Evolutionary conservation across 2,329 filamentous ascomycete genomes (phyloP).

Genomic region (Colletotrichum sp.): DNA sequence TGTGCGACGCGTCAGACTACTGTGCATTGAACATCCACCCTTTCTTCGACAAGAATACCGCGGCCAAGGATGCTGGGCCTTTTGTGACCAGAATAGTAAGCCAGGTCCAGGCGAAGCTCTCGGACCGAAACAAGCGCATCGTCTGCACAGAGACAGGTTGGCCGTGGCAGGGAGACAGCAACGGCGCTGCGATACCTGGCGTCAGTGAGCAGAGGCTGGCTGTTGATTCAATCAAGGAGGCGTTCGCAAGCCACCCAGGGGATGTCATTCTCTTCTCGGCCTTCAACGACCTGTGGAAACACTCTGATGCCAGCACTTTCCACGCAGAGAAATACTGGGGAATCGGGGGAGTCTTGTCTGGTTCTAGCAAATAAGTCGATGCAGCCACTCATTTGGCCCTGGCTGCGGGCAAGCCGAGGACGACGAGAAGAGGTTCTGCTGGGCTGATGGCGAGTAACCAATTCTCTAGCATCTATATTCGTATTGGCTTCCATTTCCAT

Average conservation of each 20-base stretch:
- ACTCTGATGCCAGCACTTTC: conserved; percentile 64
- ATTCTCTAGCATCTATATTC: background rate
- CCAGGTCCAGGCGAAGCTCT: conserved; percentile 45
- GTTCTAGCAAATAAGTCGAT: conserved; percentile 18
- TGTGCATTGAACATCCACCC: conserved; percentile 84
- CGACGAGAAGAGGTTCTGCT: background rate
- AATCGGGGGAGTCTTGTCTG: conserved; percentile 42
- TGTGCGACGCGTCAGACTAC: conserved; percentile 79
- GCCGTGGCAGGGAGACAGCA: conserved; percentile 72
- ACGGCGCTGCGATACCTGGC: conserved; percentile 73
- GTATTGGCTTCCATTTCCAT: background rate
- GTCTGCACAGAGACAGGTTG: conserved; percentile 86
- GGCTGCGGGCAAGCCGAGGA: background rate
- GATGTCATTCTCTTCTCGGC: conserved; percentile 77
- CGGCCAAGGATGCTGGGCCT: conserved; percentile 64
- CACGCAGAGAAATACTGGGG: conserved; percentile 82
- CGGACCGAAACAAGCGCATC: conserved; percentile 58
- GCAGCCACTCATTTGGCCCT: background rate
- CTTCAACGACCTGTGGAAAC: conserved; percentile 84
- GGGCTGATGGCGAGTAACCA: background rate
- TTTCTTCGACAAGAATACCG: conserved; percentile 75
- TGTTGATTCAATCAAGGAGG: conserved; percentile 65
- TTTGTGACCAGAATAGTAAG: conserved; percentile 67
- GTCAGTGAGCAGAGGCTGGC: conserved; percentile 70
- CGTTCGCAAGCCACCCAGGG: conserved; percentile 55